Conservation (phyloP, 2,329 filamentous ascomycete species). For the Sclerotinia glacialis region DNA sequence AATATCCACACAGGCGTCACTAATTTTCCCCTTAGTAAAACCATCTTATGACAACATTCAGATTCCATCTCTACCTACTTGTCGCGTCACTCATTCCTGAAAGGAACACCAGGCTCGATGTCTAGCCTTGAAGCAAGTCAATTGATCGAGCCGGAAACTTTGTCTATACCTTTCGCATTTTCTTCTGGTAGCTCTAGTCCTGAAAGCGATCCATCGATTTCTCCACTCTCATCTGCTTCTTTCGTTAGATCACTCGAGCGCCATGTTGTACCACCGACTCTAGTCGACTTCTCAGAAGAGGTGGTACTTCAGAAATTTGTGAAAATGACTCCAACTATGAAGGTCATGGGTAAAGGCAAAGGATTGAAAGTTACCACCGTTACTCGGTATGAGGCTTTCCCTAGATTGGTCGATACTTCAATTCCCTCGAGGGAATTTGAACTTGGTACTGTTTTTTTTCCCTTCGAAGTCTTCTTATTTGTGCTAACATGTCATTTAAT, state of each 20-base stretch:
- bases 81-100: neutral
- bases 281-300: constrained; percentile 11
- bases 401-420: constrained; percentile 10
- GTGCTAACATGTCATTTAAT: neutral
- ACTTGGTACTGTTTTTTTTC: neutral
- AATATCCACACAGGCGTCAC: neutral
- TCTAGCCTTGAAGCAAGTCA: neutral
- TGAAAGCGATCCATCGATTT: neutral
- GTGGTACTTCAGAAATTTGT: neutral
- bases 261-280: neutral
- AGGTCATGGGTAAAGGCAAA: neutral
- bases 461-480: neutral
- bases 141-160: neutral
- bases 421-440: neutral
- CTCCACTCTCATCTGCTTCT: neutral
- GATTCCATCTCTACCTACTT: neutral
- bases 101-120: neutral
- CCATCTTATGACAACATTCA: neutral
- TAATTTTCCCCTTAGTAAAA: neutral
- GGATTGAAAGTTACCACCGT: constrained; percentile 9
- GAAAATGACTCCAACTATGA: neutral
- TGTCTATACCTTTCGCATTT: neutral
- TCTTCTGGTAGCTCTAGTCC: neutral
- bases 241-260: neutral
- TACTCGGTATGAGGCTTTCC: neutral